phyloP scores from a whole-genome alignment of 495 filamentous ascomycete genomes.

The Neurospora tetraspora region DNA sequence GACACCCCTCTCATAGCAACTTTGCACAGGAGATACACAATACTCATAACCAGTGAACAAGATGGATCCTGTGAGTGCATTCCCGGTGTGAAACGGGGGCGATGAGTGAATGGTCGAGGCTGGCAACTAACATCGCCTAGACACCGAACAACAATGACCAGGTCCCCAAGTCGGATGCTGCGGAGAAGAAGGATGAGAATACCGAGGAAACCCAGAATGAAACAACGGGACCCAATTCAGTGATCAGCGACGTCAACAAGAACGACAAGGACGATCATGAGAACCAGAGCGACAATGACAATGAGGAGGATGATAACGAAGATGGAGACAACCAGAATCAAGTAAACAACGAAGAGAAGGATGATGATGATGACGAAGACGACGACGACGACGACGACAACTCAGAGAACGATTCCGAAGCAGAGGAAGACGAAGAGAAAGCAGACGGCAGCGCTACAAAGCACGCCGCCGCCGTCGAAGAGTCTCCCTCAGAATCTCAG shows the following conservation, averaged over 20 bases:
- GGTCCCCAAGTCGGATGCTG: slow-evolving; percentile 9
- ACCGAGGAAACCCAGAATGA: background rate
- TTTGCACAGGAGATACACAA: background rate
- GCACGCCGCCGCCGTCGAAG: background rate
- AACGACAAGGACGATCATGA: background rate
- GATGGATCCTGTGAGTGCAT: slow-evolving; percentile 20
- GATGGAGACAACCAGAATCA: slow-evolving; percentile 9
- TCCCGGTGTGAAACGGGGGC: background rate
- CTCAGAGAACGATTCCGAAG: slow-evolving; percentile 5
- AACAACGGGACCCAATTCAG: slow-evolving; percentile 4
- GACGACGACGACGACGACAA: slow-evolving; percentile 5
- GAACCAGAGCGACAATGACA: slow-evolving; percentile 5
- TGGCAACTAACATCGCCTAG: background rate
- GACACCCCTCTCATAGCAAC: background rate
- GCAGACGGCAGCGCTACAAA: slow-evolving; percentile 4
- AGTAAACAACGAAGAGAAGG: slow-evolving; percentile 3
- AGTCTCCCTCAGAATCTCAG: slow-evolving; percentile 14
- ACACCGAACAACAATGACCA: slow-evolving; percentile 10
- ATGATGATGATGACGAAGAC: slow-evolving; percentile 3
- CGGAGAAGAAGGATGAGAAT: slow-evolving; percentile 8
- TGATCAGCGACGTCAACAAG: background rate
- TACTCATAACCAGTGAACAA: background rate
- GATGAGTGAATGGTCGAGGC: no score
- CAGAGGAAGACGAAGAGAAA: slow-evolving; percentile 17
- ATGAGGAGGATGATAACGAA: slow-evolving; percentile 6